These are phyloP conservation scores for Phytophthora pistaciae DNA, from an alignment of 352 stramenopile genomes.

Conservation along the genomic window DNA sequence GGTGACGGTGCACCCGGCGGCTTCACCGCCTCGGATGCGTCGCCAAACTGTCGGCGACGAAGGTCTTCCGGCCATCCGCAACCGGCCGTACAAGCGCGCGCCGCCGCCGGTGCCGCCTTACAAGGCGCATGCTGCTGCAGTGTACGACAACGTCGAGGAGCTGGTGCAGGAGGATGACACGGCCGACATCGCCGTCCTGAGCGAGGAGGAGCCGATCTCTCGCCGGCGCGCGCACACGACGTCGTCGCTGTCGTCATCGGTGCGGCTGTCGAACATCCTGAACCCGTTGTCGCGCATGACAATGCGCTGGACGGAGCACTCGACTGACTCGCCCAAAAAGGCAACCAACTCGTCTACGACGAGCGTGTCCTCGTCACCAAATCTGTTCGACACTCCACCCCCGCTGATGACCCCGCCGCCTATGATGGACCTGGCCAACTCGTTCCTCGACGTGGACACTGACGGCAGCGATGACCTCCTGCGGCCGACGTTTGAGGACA, in stretches of 20 bases:
- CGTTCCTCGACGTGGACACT: constrained; percentile 66
- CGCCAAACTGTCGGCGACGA: constrained; percentile 50
- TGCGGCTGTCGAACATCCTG: constrained; percentile 42
- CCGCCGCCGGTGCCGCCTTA: constrained; percentile 29
- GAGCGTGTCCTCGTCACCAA: constrained; percentile 33
- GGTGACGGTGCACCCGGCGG: constrained; percentile 52
- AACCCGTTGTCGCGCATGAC: constrained; percentile 63
- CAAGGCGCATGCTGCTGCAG: constrained; percentile 25
- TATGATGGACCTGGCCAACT: constrained; percentile 52
- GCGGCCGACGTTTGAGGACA: constrained; percentile 54
- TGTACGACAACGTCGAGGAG: constrained; percentile 34
- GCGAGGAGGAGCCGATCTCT: constrained; percentile 44
- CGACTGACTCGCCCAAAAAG: constrained; percentile 16
- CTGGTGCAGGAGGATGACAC: constrained; percentile 37
- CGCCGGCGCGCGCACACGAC: constrained; percentile 61
- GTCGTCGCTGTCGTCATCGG: constrained; percentile 37
- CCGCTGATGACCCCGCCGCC: constrained; percentile 39
- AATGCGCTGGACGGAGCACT: constrained; percentile 46
- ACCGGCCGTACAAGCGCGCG: constrained; percentile 13
- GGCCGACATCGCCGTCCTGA: constrained; percentile 44
- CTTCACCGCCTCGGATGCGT: constrained; percentile 32
- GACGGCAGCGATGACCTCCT: constrained; percentile 50
- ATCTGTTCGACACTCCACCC: constrained; percentile 35
- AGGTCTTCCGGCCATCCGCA: constrained; percentile 14
- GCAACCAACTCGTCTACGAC: constrained; percentile 29